A percentile compares a stretch with the other conserved stretches of the same genome.
Conservation (phyloP, 2,329 filamentous ascomycete species). For the Metarhizium sp. region DNA sequence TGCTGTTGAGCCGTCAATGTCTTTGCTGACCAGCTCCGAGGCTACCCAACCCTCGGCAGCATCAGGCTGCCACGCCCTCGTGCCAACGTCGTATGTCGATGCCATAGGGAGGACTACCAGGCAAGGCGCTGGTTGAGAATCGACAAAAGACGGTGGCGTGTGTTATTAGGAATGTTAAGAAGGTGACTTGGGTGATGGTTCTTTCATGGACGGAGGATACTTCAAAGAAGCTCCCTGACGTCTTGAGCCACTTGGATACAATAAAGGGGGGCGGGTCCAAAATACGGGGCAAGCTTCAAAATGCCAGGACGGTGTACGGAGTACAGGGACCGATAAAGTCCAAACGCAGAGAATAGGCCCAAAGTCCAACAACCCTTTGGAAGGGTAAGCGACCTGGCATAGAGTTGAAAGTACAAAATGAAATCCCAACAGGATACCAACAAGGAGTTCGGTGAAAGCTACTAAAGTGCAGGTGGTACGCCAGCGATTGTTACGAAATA, state of each 20-base stretch:
- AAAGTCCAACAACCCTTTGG: no score
- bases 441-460: no score
- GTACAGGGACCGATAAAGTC: neutral
- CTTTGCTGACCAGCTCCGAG: constrained; percentile 85
- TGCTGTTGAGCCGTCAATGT: constrained; percentile 75
- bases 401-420: no score
- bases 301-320: neutral
- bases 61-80: constrained; percentile 97
- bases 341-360: neutral
- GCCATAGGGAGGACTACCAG: constrained; percentile 51
- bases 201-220: constrained; percentile 5
- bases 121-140: constrained; percentile 3
- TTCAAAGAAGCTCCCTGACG: constrained; percentile 2
- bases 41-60: constrained; percentile 92
- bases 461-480: no score
- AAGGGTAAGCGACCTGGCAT: no score
- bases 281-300: constrained; percentile 5
- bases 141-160: constrained; percentile 6
- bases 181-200: neutral
- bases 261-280: constrained; percentile 9
- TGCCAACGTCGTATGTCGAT: constrained; percentile 92
- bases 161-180: constrained; percentile 3
- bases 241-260: neutral
- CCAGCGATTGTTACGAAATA: no score
- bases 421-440: no score